A percentile compares a stretch with the other conserved stretches of the same genome.
Conservation (phyloP, 352 stramenopile species). For the Phytophthora parvispora region DNA sequence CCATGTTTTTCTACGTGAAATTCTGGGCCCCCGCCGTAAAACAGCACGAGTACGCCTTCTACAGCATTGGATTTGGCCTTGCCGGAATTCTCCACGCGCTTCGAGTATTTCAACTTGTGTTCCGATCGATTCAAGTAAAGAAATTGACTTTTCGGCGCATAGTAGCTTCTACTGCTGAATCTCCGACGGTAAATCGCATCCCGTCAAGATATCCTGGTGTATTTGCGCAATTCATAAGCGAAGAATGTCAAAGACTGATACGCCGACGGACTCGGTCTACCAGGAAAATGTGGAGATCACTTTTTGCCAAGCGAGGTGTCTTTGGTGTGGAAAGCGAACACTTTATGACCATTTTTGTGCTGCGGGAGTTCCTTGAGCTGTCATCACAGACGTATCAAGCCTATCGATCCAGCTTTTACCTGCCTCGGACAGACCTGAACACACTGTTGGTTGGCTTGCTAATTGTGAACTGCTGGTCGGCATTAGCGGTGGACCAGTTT, state of each 20-base stretch:
- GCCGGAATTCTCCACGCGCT: neutral
- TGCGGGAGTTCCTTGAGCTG: conserved; percentile 18
- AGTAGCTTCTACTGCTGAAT: no score
- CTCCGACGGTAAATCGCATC: neutral
- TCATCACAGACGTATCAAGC: conserved; percentile 23
- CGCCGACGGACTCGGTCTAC: neutral
- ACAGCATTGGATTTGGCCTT: neutral
- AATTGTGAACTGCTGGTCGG: conserved; percentile 59
- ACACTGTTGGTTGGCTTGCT: conserved; percentile 26
- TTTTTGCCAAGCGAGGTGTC: conserved; percentile 2
- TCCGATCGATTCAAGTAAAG: neutral
- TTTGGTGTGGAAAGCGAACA: conserved; percentile 19
- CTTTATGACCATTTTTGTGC: conserved; percentile 24
- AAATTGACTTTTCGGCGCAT: neutral
- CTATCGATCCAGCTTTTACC: conserved; percentile 21
- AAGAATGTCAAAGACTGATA: neutral
- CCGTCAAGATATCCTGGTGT: neutral
- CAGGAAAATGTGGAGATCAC: neutral
- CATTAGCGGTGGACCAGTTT: conserved; percentile 56
- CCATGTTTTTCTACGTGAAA: neutral
- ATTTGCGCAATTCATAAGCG: neutral
- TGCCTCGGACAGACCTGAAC: conserved; percentile 34
- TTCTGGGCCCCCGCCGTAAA: neutral
- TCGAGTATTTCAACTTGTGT: neutral
- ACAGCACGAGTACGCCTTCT: neutral